A percentile compares a stretch with the other conserved stretches of the same genome.
Evolutionary conservation across 495 filamentous ascomycete genomes (phyloP).

Genomic region (Neurospora sp.): DNA sequence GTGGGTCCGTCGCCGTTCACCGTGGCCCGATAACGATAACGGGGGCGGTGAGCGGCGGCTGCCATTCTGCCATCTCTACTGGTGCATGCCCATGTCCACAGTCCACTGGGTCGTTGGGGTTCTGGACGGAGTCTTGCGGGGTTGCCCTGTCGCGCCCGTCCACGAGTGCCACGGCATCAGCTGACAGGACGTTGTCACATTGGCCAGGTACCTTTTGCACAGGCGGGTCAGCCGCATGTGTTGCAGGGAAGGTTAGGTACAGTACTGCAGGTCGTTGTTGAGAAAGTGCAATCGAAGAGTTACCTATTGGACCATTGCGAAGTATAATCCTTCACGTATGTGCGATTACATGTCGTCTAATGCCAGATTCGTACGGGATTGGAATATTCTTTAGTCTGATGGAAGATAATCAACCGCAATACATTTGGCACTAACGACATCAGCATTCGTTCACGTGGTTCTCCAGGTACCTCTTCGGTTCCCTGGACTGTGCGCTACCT

Average conservation of each 20-base stretch:
- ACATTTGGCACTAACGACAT: neutral
- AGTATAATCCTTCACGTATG: neutral
- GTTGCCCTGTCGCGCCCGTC: neutral
- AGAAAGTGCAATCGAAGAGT: neutral
- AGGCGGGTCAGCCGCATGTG: neutral
- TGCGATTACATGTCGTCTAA: neutral
- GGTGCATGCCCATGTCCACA: too few species aligned
- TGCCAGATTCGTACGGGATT: neutral
- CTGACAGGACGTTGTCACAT: neutral
- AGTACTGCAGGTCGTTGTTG: neutral
- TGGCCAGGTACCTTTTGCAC: neutral
- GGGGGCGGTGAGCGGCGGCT: conserved; percentile 10
- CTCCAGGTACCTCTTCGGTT: neutral
- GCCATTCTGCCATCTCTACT: neutral
- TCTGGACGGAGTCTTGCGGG: neutral
- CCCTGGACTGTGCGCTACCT: neutral
- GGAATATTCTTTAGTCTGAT: neutral
- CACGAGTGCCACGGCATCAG: neutral
- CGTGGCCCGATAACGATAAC: conserved; percentile 21
- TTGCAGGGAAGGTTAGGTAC: neutral
- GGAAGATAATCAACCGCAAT: neutral
- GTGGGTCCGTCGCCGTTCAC: conserved; percentile 10
- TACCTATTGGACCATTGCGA: neutral
- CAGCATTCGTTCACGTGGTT: neutral
- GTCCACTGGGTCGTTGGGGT: neutral